Base-by-base conservation (phyloP, 2,329 filamentous ascomycete species). In the Plectosphaerella plurivora region DNA sequence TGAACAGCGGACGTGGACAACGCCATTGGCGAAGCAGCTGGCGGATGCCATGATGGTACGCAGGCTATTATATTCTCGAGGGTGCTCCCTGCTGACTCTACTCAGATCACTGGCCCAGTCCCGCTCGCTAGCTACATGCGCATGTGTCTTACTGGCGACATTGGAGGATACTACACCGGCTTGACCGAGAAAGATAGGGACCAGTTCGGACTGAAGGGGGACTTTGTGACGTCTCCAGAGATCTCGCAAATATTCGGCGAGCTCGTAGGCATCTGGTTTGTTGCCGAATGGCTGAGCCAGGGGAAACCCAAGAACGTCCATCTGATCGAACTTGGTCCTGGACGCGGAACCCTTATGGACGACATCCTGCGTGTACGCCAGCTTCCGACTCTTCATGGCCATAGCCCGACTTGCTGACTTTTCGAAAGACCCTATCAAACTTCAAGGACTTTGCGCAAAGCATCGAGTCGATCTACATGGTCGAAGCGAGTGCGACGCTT, bases 211-310 rank as follows among this genome's bases (percentile, higher is more conserved):
- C 76, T 82, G 51, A 89, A 90, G 64, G 94, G 94, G 24, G 94
- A 99, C 70, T 99, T 99, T 65, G 87, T 97, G 49, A 99, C 94
- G 0, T 97, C 92, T 0, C 94, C 94, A 0, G 94, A 99, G 70
- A 97, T 99, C 61, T 97, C 92, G 1, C 94, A 97, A 67, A 82
- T 97, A 12, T 99, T 99, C 71, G 94, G 94, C 22, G 94, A 99
- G 72, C 78, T 99, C 25, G 78, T 97, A 52, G 94, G 91, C 5
- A 83, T 99, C 61, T 99, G 94, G 94, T 86, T 96, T 56, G 87
- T 97, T 49, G 86, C 93, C 42, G 94, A 99, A 76, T 99, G 94
- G 93, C 89, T 97, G 68, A 87, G 88, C 41, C 94, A 99, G 68
- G 92, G 91, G 15, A 80, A 79, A 55, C 88, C 82, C 51, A 82